Conservation (phyloP, 225 moss, liverwort and hornwort species). For the Bryum argenteum region DNA sequence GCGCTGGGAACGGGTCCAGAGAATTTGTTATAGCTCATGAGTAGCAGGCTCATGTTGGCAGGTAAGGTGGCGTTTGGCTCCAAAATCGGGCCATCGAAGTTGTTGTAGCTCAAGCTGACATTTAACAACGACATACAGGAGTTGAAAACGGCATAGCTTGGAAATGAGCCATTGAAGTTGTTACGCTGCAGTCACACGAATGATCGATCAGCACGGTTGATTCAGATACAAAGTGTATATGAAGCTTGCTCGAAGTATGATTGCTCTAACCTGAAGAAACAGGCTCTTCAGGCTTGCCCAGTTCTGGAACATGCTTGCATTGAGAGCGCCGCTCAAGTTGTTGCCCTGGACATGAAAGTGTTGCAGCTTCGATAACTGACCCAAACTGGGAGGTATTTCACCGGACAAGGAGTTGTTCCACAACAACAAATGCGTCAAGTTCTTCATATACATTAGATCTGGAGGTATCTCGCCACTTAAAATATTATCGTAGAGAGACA, state of each 20-base stretch:
- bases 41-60: constrained; percentile 35
- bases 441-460: constrained; percentile 16
- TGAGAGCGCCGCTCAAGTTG: constrained; percentile 21
- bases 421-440: constrained; percentile 23
- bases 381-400: constrained; percentile 23
- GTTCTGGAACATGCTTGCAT: constrained; percentile 13
- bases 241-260: not conserved
- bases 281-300: constrained; percentile 5
- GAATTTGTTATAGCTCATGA: constrained; percentile 41
- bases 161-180: constrained; percentile 33
- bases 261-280: constrained; percentile 24
- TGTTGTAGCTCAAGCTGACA: constrained; percentile 42
- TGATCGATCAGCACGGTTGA: no score
- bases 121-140: constrained; percentile 30
- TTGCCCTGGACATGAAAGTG: constrained; percentile 33
- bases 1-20: constrained; percentile 30
- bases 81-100: constrained; percentile 30
- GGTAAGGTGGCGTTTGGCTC: constrained; percentile 26
- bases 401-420: constrained; percentile 36
- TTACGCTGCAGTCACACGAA: constrained; percentile 9
- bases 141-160: constrained; percentile 28
- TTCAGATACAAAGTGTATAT: no score
- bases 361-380: constrained; percentile 19
- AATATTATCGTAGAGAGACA: constrained; percentile 28
- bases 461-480: constrained; percentile 28